Evolutionary conservation across 1,284 basidiomycete species (phyloP), one percentile per base, ranked within the genome.

Genomic region (Mycosarcoma maydis): DNA sequence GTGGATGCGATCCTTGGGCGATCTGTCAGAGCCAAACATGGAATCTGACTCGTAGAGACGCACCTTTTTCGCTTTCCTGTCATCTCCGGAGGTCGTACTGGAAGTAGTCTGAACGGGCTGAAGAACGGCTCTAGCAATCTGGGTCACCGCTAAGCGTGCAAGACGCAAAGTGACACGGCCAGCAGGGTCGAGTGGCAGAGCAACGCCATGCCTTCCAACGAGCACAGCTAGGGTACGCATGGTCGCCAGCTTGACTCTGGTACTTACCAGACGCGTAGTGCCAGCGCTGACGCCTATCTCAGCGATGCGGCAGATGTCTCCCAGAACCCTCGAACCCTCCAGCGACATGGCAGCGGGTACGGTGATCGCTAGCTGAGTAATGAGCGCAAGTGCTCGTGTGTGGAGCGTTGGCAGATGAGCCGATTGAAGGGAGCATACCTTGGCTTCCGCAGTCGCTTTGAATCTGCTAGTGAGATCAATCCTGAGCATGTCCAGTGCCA

Each of bases 401-500:
- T 69, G 66, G 17, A 73, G 36, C 8, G 37, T 47, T 3, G 55
- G 37, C 0, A 73, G 48, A 5, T 47, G 45, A 0, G 49, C 29
- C 10, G 54, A 44, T 36, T 76, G 72, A 6, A 66, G 27, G 6
- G 67, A 58, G 24, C 52, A 50, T 13, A 69, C 60, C 19, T 59
- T 59, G n/a, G 55, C 50, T 33, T 71, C 68, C 7, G 68, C 53
- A 16, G 68, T 62, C 4, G 62, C 43, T 24, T 59, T 69, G 60
- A 37, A 57, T 14, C 47, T 59, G 53, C 40, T 64, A 10, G 33
- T 49, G 11, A 51, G 30, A 47, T 70, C 45, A 48, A 88, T 86
- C 32, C 85, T 84, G 27, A 93, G 75, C 27, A 83, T 81, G 40
- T 80, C 74, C 7, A 83, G 60, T 6, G 80, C 79, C 4, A 84